These are phyloP conservation scores for Solanum pinnatisectum DNA, from an alignment of 257 asterid genomes.

Conservation along the genomic window DNA sequence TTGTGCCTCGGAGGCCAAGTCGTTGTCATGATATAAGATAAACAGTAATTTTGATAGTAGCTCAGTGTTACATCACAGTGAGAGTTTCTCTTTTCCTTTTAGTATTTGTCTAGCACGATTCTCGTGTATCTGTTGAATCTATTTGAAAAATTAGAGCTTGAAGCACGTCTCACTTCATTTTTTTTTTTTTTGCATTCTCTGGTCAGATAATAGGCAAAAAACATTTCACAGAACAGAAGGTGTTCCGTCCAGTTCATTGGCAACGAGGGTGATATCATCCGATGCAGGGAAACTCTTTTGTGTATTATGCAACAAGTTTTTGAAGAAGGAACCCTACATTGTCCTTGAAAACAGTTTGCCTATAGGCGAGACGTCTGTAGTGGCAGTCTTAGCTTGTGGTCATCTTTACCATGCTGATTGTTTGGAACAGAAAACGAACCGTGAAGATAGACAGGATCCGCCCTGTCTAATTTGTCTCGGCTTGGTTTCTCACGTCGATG, in stretches of 20 bases:
- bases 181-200: background rate
- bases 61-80: background rate
- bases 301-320: constrained; percentile 53
- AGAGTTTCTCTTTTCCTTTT: background rate
- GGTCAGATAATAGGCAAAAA: background rate
- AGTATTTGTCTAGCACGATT: background rate
- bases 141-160: background rate
- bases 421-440: constrained; percentile 56
- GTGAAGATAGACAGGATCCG: constrained; percentile 20
- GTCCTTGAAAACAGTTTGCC: constrained; percentile 33
- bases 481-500: background rate
- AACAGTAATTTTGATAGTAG: background rate
- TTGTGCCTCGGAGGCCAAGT: background rate
- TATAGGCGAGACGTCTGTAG: constrained; percentile 51
- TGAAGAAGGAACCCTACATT: constrained; percentile 42
- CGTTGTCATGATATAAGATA: background rate
- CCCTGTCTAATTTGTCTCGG: background rate
- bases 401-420: constrained; percentile 87
- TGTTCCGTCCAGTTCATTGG: background rate
- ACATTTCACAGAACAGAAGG: background rate
- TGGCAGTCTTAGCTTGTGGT: constrained; percentile 82
- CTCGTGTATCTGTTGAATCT: background rate
- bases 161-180: background rate
- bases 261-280: constrained; percentile 15
- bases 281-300: constrained; percentile 45